Conservation (phyloP, 768 basidiomycete genomes). For the Lactifluus hygrophoroides region DNA sequence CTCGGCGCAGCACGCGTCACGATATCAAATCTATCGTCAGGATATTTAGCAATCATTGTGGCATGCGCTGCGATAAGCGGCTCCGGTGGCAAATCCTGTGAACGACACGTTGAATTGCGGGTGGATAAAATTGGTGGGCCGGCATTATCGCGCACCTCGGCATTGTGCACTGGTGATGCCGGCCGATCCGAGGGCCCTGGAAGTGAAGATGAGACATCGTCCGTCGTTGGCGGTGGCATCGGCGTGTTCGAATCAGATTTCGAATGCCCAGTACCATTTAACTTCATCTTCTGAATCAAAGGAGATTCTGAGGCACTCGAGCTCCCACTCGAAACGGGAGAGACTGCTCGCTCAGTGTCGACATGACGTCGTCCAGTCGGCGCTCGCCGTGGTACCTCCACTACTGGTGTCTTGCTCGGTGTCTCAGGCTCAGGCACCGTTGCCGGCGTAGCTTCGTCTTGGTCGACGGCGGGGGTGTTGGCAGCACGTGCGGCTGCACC, state of each 20-base stretch:
- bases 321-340: slow-evolving; percentile 56
- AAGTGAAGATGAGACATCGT: slow-evolving; percentile 10
- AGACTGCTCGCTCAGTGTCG: slow-evolving; percentile 49
- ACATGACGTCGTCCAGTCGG: slow-evolving; percentile 12
- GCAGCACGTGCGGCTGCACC: slow-evolving; percentile 42
- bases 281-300: slow-evolving; percentile 56
- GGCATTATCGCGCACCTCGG: slow-evolving; percentile 2
- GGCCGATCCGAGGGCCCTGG: slow-evolving; percentile 11
- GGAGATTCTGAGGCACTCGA: slow-evolving; percentile 72
- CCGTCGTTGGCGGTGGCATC: slow-evolving; percentile 17
- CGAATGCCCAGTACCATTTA: slow-evolving; percentile 41
- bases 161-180: slow-evolving; percentile 9
- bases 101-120: not conserved
- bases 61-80: slow-evolving; percentile 70
- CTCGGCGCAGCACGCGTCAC: slow-evolving; percentile 48
- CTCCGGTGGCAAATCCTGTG: slow-evolving; percentile 37
- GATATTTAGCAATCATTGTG: slow-evolving; percentile 61
- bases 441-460: slow-evolving; percentile 25
- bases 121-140: not conserved
- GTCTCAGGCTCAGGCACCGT: slow-evolving; percentile 43
- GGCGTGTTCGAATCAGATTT: slow-evolving; percentile 26
- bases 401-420: slow-evolving; percentile 34
- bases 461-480: slow-evolving; percentile 28
- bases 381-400: slow-evolving; percentile 25
- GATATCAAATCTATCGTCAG: slow-evolving; percentile 76